These are phyloP conservation scores for Zasmidium cellare DNA, from an alignment of 2,329 filamentous ascomycete species.

Conservation along the genomic window DNA sequence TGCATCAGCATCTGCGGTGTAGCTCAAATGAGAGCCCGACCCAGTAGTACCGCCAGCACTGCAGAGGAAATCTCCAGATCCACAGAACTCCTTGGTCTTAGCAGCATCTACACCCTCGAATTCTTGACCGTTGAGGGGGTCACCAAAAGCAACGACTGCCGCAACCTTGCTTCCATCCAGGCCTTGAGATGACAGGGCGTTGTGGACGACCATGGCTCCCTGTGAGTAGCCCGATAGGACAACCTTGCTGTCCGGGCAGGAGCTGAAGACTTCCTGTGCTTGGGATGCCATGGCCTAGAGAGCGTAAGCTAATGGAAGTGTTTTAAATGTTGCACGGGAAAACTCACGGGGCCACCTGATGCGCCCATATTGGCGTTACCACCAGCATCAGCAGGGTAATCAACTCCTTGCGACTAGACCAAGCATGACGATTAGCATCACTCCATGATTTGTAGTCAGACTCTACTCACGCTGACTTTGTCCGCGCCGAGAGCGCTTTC, in stretches of 20 bases:
- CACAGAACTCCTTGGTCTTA: slow-evolving; percentile 28
- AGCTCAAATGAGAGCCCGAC: slow-evolving; percentile 26
- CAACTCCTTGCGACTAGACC: slow-evolving; percentile 24
- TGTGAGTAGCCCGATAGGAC: slow-evolving; percentile 23
- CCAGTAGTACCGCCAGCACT: slow-evolving; percentile 18
- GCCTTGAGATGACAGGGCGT: slow-evolving; percentile 16
- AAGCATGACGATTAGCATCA: neutral
- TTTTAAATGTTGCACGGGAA: neutral
- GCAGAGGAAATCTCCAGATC: slow-evolving; percentile 23
- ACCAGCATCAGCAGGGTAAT: slow-evolving; percentile 28
- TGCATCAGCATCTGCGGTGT: slow-evolving; percentile 22
- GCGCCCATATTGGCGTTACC: slow-evolving; percentile 26
- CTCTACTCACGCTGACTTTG: slow-evolving; percentile 16
- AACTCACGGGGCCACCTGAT: slow-evolving; percentile 20
- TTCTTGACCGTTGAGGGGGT: slow-evolving; percentile 28
- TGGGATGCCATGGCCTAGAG: slow-evolving; percentile 14
- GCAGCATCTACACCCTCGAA: slow-evolving; percentile 24
- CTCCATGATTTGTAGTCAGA: neutral
- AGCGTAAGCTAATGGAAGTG: neutral
- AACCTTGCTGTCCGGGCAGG: slow-evolving; percentile 24
- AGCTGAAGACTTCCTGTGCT: slow-evolving; percentile 13
- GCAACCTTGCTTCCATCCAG: slow-evolving; percentile 26
- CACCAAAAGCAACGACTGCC: slow-evolving; percentile 31
- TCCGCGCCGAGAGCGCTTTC: slow-evolving; percentile 17
- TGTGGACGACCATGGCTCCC: slow-evolving; percentile 23